These are phyloP conservation scores for Diaporthe australafricana DNA, from an alignment of 2,329 filamentous ascomycete species.

Conservation along the genomic window DNA sequence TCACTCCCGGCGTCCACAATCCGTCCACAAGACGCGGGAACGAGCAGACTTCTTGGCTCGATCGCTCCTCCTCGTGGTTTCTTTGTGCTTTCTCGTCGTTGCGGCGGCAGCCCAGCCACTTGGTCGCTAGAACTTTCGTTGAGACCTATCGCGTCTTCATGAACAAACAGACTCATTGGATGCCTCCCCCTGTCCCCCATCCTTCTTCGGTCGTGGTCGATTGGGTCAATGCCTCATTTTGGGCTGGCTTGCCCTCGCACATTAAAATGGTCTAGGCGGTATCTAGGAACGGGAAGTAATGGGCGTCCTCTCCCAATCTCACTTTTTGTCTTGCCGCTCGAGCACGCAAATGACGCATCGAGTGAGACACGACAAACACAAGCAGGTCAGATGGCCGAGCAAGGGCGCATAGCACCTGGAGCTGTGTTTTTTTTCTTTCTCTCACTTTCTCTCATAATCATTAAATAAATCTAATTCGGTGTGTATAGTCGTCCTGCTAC, in stretches of 20 bases:
- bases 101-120: background rate
- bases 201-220: background rate
- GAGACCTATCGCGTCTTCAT: background rate
- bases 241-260: conserved; percentile 2
- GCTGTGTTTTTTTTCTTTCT: conserved; percentile 12
- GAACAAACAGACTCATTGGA: background rate
- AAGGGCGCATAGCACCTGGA: conserved; percentile 1
- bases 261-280: background rate
- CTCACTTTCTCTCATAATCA: too few relatives aligned
- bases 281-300: background rate
- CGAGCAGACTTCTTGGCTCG: background rate
- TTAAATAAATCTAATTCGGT: conserved; percentile 31
- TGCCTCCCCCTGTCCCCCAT: background rate
- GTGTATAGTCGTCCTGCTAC: background rate
- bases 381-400: background rate
- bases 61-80: background rate
- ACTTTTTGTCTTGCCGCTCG: conserved; percentile 1
- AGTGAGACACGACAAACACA: conserved; percentile 14
- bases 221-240: background rate
- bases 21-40: conserved; percentile 18
- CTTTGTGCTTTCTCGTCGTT: background rate
- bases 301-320: conserved; percentile 5
- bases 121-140: background rate
- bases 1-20: background rate
- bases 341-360: conserved; percentile 8